Evolutionary conservation across 306 rosid species (phyloP).

Genomic region (Malus sieversii): DNA sequence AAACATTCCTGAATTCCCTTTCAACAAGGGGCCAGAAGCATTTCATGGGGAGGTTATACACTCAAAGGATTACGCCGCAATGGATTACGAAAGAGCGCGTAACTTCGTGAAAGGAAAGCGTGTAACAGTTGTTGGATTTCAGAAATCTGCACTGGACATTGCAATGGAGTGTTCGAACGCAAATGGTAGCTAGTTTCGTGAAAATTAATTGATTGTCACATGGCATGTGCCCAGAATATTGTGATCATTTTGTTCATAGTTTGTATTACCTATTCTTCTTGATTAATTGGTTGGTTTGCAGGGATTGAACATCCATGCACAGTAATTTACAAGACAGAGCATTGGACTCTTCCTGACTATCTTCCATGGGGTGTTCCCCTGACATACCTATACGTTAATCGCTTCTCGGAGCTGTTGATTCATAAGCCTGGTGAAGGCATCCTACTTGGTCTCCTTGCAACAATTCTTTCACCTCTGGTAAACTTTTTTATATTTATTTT

Average conservation of each 20-base stretch:
- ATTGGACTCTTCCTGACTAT: constrained; percentile 51
- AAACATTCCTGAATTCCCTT: constrained; percentile 58
- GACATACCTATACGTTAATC: constrained; percentile 38
- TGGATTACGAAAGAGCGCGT: constrained; percentile 35
- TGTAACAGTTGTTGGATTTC: constrained; percentile 51
- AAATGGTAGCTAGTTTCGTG: constrained; percentile 27
- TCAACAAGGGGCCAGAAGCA: constrained; percentile 42
- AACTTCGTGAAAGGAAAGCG: constrained; percentile 39
- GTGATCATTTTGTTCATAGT: too few relatives aligned
- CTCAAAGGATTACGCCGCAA: constrained; percentile 38
- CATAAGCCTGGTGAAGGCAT: constrained; percentile 61
- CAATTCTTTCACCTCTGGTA: constrained; percentile 60
- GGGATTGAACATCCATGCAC: constrained; percentile 52
- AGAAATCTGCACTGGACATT: constrained; percentile 57
- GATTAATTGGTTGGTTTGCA: not conserved
- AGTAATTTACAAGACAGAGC: constrained; percentile 44
- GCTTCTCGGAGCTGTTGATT: constrained; percentile 56
- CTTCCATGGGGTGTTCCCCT: constrained; percentile 70
- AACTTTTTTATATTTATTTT: not conserved
- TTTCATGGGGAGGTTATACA: constrained; percentile 50
- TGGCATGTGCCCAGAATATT: too few relatives aligned
- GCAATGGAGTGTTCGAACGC: constrained; percentile 50
- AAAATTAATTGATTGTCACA: not conserved
- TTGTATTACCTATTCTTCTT: too few relatives aligned
- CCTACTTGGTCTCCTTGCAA: constrained; percentile 39